Evolutionary conservation across 345 rosid genomes (phyloP).

Genomic region (Ceriops zippeliana): DNA sequence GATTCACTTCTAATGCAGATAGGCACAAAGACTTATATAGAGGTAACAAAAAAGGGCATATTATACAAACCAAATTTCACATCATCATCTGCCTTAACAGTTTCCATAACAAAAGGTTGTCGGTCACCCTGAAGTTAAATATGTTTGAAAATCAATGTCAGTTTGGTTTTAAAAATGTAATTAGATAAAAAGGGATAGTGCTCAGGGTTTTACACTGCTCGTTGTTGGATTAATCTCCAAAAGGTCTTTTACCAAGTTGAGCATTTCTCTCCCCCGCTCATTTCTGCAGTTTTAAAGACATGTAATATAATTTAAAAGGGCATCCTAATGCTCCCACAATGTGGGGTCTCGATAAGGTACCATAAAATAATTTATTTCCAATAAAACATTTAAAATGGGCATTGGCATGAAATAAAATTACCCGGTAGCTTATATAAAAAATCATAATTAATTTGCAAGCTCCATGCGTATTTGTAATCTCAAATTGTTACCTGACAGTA

Average conservation of each 20-base stretch:
- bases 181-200: conserved; percentile 9
- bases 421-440: background rate
- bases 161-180: background rate
- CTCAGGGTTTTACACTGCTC: conserved; percentile 54
- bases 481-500: conserved; percentile 61
- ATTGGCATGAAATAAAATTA: background rate
- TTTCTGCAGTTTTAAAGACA: conserved; percentile 46
- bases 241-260: conserved; percentile 70
- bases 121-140: conserved; percentile 61
- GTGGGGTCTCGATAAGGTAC: background rate
- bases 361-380: background rate
- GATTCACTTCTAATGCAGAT: background rate
- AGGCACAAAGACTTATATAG: background rate
- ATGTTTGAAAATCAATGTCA: background rate
- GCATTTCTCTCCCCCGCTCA: conserved; percentile 87
- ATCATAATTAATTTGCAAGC: conserved; percentile 1
- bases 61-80: conserved; percentile 71
- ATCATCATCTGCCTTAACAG: conserved; percentile 88
- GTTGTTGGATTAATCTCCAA: conserved; percentile 77
- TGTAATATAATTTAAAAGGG: no score
- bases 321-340: no score
- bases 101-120: conserved; percentile 84
- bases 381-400: background rate
- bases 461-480: conserved; percentile 3
- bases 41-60: conserved; percentile 1